These are phyloP conservation scores for Penicillium ucsense DNA, from an alignment of 495 filamentous ascomycete genomes.

Conservation along the genomic window DNA sequence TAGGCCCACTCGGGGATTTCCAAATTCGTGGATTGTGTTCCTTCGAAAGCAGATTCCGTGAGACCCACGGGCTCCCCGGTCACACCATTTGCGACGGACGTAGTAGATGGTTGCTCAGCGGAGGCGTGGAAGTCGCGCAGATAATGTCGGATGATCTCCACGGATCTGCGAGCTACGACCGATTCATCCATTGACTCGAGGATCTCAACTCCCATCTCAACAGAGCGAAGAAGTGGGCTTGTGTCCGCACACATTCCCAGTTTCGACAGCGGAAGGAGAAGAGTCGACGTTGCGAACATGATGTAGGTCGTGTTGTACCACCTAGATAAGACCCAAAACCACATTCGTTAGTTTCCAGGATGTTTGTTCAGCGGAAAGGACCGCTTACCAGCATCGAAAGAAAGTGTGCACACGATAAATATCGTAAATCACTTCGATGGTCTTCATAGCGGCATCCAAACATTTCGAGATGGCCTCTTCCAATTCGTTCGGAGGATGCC, in stretches of 20 bases:
- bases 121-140: conserved; percentile 25
- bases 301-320: conserved; percentile 40
- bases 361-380: neutral
- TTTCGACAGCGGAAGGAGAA: conserved; percentile 32
- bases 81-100: conserved; percentile 1
- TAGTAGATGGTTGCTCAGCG: neutral
- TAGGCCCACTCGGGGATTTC: conserved; percentile 34
- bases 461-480: conserved; percentile 28
- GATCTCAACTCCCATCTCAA: conserved; percentile 33
- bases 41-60: conserved; percentile 1
- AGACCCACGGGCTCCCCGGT: neutral
- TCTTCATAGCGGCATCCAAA: conserved; percentile 29
- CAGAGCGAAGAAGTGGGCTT: conserved; percentile 20
- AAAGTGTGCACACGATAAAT: conserved; percentile 33
- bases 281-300: conserved; percentile 33
- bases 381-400: conserved; percentile 32
- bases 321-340: conserved; percentile 7
- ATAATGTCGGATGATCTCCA: conserved; percentile 30
- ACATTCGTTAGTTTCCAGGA: neutral
- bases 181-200: conserved; percentile 37
- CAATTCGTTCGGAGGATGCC: conserved; percentile 21
- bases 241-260: conserved; percentile 24
- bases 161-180: conserved; percentile 29
- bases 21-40: conserved; percentile 11
- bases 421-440: conserved; percentile 32